Percentiles rank a stretch among this genome's conserved stretches.
Evolutionary conservation across 1,284 basidiomycete species (phyloP).

Genomic region (Microbotryum intermedium): DNA sequence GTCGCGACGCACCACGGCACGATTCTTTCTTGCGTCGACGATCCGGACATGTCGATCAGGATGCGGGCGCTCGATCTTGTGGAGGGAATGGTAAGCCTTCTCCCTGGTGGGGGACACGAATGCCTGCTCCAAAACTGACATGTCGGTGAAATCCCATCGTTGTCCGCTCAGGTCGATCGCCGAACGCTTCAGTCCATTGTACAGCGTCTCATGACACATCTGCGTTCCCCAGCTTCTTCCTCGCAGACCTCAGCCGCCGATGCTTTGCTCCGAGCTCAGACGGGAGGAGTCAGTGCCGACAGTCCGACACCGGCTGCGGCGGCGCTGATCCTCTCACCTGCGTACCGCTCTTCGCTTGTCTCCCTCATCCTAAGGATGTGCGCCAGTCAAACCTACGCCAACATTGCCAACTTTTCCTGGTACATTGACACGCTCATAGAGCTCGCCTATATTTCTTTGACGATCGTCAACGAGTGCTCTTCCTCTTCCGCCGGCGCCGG

Average conservation of each 20-base stretch:
- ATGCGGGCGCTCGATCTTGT: constrained; percentile 90
- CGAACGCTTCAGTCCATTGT: constrained; percentile 80
- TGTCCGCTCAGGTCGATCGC: constrained; percentile 55
- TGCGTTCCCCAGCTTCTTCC: constrained; percentile 52
- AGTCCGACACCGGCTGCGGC: constrained; percentile 41
- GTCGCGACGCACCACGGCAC: constrained; percentile 87
- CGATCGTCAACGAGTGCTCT: constrained; percentile 12
- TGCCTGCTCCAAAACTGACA: neutral
- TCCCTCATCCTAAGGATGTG: constrained; percentile 39
- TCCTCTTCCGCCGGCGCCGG: constrained; percentile 40
- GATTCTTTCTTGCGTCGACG: constrained; percentile 80
- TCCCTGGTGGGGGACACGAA: neutral
- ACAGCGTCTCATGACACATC: constrained; percentile 74
- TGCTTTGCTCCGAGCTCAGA: constrained; percentile 49
- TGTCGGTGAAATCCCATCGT: neutral
- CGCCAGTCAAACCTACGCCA: constrained; percentile 51
- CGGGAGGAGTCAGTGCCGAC: constrained; percentile 1
- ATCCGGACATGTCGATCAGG: constrained; percentile 89
- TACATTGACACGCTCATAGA: constrained; percentile 87
- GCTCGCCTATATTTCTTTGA: constrained; percentile 64
- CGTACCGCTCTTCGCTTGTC: constrained; percentile 43
- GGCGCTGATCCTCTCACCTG: constrained; percentile 41
- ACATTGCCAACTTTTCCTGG: constrained; percentile 92
- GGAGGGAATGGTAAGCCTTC: constrained; percentile 68
- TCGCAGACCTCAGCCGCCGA: constrained; percentile 47